Base-by-base conservation (phyloP, 306 rosid genomes). In the Astragalus membranaceus region DNA sequence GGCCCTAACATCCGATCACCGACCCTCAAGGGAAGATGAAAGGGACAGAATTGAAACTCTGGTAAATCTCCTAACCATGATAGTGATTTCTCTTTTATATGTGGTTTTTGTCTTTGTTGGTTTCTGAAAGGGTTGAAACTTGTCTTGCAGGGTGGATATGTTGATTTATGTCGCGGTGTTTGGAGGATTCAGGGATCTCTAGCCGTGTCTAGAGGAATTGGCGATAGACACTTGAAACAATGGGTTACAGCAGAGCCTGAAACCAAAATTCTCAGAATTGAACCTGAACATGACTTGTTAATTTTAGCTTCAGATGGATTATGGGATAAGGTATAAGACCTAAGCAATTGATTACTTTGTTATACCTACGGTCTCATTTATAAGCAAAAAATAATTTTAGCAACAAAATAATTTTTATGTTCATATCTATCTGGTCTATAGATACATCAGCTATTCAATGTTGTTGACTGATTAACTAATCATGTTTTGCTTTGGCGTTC, bases 171-270 rank as follows among this genome's bases (percentile, higher is more conserved):
- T 75, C 97, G 69, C 16, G 99, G 99, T 6, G 78, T 84, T 30
- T 90, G 97, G 99, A 83, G 99, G 79, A 85, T 94, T 50, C 97
- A 87, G 43, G 97, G 99, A 43, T 88, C 92, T 50, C 86, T 94
- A 0, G 99, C 97, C 61, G 95, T 94, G 10, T 91, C 99, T 1
- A 81, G 99, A 75, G 91, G 91, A 44, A 86, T 94, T 13, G 99
- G 99, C 7, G 99, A 94, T 50, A 33, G 84, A 8, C 85, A 94
- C 68, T 78, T 91, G 37, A 94, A 94, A 76, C 81, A 85, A 58
- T 94, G 88, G 91, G 91, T 94, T 51, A 91, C 76, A 5, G 92
- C 99, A 1, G 99, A 91, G 68, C 99, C 99, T 8, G 99, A 91
- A 75, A 94, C 87, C 41, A 89, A 70, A 74, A 79, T 86, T 37